phyloP scores from a whole-genome alignment of 2,329 filamentous ascomycete species.

The Sporothrix brunneoviolacea region DNA sequence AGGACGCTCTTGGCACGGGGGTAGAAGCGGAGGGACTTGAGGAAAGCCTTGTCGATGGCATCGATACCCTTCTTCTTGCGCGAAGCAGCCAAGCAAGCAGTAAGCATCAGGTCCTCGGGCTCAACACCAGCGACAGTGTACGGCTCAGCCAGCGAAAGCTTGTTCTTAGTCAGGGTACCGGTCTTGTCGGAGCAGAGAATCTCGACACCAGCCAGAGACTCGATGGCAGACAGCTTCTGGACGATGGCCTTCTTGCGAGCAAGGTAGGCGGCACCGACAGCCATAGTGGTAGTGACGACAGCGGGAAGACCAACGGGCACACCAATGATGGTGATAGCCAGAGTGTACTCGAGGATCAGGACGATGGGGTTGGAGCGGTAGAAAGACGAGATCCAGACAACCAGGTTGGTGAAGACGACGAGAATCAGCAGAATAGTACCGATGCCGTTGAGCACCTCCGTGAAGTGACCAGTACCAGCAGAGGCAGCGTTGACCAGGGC shows the following conservation, averaged over 20 bases:
- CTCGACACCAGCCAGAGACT: slow-evolving; percentile 86
- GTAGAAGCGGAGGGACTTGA: slow-evolving; percentile 77
- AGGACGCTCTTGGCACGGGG: slow-evolving; percentile 74
- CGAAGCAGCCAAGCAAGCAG: slow-evolving; percentile 80
- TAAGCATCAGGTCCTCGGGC: slow-evolving; percentile 83
- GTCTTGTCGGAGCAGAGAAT: slow-evolving; percentile 95
- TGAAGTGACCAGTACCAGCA: slow-evolving; percentile 76
- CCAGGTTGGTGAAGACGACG: slow-evolving; percentile 70
- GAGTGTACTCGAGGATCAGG: slow-evolving; percentile 72
- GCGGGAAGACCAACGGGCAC: slow-evolving; percentile 89
- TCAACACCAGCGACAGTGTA: slow-evolving; percentile 78
- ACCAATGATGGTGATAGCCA: slow-evolving; percentile 86
- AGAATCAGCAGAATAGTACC: slow-evolving; percentile 73
- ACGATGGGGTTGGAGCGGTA: slow-evolving; percentile 81
- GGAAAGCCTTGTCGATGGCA: slow-evolving; percentile 90
- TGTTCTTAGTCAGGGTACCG: slow-evolving; percentile 90
- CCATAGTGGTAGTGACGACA: slow-evolving; percentile 92
- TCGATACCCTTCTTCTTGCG: slow-evolving; percentile 96
- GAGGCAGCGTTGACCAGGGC: slow-evolving; percentile 75
- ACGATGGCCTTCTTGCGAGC: slow-evolving; percentile 91
- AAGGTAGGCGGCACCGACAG: slow-evolving; percentile 83
- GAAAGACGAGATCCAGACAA: slow-evolving; percentile 83
- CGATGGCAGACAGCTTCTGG: slow-evolving; percentile 85
- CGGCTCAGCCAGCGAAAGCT: slow-evolving; percentile 78
- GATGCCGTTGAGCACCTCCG: slow-evolving; percentile 82